Percentiles rank a stretch among this genome's conserved stretches.
These are phyloP conservation scores for Aspergillus mulundensis DNA, from an alignment of 495 filamentous ascomycete genomes.

Conservation along the genomic window DNA sequence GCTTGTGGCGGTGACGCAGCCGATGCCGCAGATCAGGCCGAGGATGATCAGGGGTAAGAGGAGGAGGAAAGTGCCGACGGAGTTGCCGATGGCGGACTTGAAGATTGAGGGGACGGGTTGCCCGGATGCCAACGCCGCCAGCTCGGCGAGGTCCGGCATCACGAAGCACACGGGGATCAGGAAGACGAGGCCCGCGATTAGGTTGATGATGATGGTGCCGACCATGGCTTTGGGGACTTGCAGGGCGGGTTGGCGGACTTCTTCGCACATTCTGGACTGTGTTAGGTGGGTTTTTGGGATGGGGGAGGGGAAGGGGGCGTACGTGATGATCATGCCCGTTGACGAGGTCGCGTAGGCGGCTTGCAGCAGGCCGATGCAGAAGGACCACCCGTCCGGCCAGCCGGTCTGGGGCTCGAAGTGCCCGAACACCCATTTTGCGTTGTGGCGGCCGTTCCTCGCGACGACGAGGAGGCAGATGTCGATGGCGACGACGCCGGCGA, in stretches of 20 bases:
- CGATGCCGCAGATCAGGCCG: conserved; percentile 52
- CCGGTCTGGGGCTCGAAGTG: conserved; percentile 12
- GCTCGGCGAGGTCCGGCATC: conserved; percentile 49
- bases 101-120: conserved; percentile 59
- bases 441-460: conserved; percentile 52
- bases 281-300: background rate
- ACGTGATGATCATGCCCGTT: conserved; percentile 52
- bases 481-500: conserved; percentile 55
- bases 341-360: conserved; percentile 58
- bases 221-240: conserved; percentile 72
- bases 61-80: conserved; percentile 52
- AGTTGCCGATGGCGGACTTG: conserved; percentile 48
- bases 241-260: conserved; percentile 64
- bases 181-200: conserved; percentile 65
- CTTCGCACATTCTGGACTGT: conserved; percentile 48
- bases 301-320: background rate
- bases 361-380: conserved; percentile 59
- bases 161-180: conserved; percentile 64
- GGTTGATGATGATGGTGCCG: conserved; percentile 64
- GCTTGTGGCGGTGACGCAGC: conserved; percentile 54
- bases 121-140: conserved; percentile 46
- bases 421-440: conserved; percentile 46
- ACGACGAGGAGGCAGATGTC: conserved; percentile 54
- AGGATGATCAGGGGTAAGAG: conserved; percentile 53
- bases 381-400: conserved; percentile 57